Evolutionary conservation across 2,329 filamentous ascomycete genomes (phyloP).

Genomic region (Claviceps humidiphila): DNA sequence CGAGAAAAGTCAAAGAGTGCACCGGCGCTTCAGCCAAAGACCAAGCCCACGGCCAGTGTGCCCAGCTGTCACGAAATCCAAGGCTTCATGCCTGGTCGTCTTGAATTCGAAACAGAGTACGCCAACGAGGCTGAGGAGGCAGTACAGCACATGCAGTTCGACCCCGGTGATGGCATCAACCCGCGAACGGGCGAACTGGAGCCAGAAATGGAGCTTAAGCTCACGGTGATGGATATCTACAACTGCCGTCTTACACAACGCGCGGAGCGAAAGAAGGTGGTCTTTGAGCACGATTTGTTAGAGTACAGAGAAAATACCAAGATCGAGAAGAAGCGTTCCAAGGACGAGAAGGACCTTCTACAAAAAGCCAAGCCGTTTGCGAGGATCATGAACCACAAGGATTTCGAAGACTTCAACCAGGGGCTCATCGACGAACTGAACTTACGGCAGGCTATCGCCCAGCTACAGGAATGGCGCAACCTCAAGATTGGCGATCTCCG

Average conservation of each 20-base stretch:
- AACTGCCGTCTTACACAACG: slow-evolving; percentile 82
- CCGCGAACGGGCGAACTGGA: slow-evolving; percentile 73
- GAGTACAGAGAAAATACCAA: slow-evolving; percentile 89
- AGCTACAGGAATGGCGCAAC: slow-evolving; percentile 87
- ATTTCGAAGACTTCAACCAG: slow-evolving; percentile 76
- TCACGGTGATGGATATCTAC: slow-evolving; percentile 97
- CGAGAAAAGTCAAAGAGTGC: slow-evolving; percentile 79
- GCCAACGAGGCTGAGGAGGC: slow-evolving; percentile 97
- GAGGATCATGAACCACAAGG: slow-evolving; percentile 86
- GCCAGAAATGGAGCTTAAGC: slow-evolving; percentile 92
- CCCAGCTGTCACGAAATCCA: slow-evolving; percentile 96
- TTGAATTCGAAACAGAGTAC: slow-evolving; percentile 96
- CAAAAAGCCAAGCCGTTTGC: slow-evolving; percentile 95
- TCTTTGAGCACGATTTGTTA: slow-evolving; percentile 87
- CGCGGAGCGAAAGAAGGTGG: slow-evolving; percentile 88
- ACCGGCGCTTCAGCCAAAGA: slow-evolving; percentile 73
- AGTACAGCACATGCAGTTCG: slow-evolving; percentile 96
- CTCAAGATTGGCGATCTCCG: slow-evolving; percentile 74
- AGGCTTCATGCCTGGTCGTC: slow-evolving; percentile 92
- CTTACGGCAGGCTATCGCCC: slow-evolving; percentile 72
- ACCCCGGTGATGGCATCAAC: slow-evolving; percentile 87
- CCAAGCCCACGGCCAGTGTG: slow-evolving; percentile 90
- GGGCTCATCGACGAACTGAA: slow-evolving; percentile 86
- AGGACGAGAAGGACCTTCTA: slow-evolving; percentile 82
- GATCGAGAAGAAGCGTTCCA: slow-evolving; percentile 85